Evolutionary conservation across 768 basidiomycete species (phyloP).

Genomic region (Pholiota microspora): DNA sequence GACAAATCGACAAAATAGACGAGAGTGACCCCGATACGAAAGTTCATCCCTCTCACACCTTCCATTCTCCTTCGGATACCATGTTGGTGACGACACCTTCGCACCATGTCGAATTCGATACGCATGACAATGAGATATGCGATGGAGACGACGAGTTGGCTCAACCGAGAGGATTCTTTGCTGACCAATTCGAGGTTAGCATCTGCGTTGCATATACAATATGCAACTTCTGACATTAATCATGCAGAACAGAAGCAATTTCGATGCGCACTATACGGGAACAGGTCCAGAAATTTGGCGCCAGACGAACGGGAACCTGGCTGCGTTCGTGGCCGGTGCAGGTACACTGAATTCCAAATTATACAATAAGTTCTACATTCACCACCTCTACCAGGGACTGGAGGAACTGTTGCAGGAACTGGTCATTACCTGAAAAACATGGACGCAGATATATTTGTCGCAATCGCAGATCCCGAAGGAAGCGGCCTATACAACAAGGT

Average conservation of each 20-base stretch:
- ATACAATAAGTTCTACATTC: too few relatives aligned
- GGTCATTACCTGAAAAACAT: constrained; percentile 79
- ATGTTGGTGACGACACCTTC: constrained; percentile 55
- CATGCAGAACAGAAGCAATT: constrained; percentile 81
- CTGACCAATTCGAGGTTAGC: constrained; percentile 87
- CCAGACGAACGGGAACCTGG: constrained; percentile 79
- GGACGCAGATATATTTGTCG: constrained; percentile 63
- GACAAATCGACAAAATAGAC: constrained; percentile 36
- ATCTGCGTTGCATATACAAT: not conserved
- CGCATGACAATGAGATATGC: constrained; percentile 30
- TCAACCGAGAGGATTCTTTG: constrained; percentile 83
- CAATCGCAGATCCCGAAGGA: constrained; percentile 89
- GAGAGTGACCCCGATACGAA: constrained; percentile 16
- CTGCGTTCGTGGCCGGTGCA: constrained; percentile 90
- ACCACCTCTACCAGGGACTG: constrained; percentile 63
- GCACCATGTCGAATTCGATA: constrained; percentile 35
- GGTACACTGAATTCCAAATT: constrained; percentile 50
- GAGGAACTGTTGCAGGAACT: constrained; percentile 89
- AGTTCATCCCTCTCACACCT: constrained; percentile 24
- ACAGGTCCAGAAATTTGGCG: constrained; percentile 96
- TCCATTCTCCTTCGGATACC: constrained; percentile 44
- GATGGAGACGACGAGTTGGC: constrained; percentile 28
- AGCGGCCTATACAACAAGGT: constrained; percentile 96
- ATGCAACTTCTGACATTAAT: not conserved
- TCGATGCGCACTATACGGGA: constrained; percentile 81